A percentile compares a stretch with the other conserved stretches of the same genome.
phyloP scores from a whole-genome alignment of 441 rosid genomes.

The Gossypium schwendimanii region DNA sequence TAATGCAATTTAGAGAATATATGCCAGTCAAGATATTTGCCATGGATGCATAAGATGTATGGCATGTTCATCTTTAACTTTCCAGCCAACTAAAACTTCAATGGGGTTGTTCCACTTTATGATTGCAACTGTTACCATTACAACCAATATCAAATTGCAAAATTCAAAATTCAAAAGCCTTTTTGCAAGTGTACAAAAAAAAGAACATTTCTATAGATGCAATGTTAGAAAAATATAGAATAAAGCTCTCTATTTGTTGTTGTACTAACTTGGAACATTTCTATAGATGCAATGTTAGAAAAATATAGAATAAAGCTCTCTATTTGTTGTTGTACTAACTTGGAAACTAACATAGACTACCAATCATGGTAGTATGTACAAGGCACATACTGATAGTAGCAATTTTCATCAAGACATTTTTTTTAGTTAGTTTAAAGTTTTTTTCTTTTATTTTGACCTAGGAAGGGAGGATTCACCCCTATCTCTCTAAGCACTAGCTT shows the following conservation, averaged over 20 bases:
- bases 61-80: background rate
- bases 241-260: background rate
- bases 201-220: background rate
- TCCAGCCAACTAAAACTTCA: background rate
- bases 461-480: background rate
- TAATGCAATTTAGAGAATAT: background rate
- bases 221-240: background rate
- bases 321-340: background rate
- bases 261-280: background rate
- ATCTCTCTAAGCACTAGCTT: slow-evolving; percentile 3
- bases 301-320: background rate
- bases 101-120: background rate
- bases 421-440: background rate
- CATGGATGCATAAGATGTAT: background rate
- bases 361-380: background rate
- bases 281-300: background rate
- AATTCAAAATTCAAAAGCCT: background rate
- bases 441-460: background rate
- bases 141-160: background rate
- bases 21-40: slow-evolving; percentile 4
- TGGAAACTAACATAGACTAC: slow-evolving; percentile 1
- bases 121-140: background rate
- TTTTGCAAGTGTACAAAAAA: background rate
- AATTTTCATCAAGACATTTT: background rate
- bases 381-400: background rate